Conservation (phyloP, 2,329 filamentous ascomycete genomes). For the Didymella arachidicola region DNA sequence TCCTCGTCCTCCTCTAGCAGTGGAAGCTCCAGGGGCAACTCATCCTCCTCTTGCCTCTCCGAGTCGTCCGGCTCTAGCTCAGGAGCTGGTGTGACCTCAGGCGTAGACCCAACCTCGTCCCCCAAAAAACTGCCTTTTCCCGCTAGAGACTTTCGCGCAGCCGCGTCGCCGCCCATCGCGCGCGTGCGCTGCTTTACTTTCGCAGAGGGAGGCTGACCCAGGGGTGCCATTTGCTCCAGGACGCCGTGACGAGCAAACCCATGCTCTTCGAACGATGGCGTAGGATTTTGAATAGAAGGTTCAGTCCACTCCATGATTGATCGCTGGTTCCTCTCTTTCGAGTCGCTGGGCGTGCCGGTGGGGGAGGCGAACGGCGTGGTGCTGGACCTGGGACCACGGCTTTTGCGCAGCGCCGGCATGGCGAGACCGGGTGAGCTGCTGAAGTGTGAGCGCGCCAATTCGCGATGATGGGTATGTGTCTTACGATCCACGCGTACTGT, state of each 20-base stretch:
- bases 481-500: constrained; percentile 46
- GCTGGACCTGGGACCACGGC: constrained; percentile 43
- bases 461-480: constrained; percentile 17
- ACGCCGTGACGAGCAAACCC: constrained; percentile 78
- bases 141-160: constrained; percentile 51
- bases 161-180: constrained; percentile 48
- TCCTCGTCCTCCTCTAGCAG: constrained; percentile 56
- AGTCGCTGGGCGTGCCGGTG: constrained; percentile 40
- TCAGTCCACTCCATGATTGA: constrained; percentile 63
- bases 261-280: constrained; percentile 78
- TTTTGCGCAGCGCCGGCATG: constrained; percentile 51
- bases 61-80: constrained; percentile 52
- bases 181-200: constrained; percentile 66
- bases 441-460: constrained; percentile 43
- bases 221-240: constrained; percentile 81
- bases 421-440: constrained; percentile 38
- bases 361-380: constrained; percentile 48
- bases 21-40: constrained; percentile 39
- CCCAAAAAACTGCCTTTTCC: constrained; percentile 52
- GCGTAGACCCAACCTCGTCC: constrained; percentile 55
- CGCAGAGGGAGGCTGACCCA: constrained; percentile 74
- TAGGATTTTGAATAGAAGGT: constrained; percentile 61
- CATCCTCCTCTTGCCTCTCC: constrained; percentile 50
- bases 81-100: constrained; percentile 54
- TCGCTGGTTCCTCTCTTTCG: constrained; percentile 48